phyloP scores from a whole-genome alignment of 306 rosid genomes.

The Sphenostylis stenocarpa region DNA sequence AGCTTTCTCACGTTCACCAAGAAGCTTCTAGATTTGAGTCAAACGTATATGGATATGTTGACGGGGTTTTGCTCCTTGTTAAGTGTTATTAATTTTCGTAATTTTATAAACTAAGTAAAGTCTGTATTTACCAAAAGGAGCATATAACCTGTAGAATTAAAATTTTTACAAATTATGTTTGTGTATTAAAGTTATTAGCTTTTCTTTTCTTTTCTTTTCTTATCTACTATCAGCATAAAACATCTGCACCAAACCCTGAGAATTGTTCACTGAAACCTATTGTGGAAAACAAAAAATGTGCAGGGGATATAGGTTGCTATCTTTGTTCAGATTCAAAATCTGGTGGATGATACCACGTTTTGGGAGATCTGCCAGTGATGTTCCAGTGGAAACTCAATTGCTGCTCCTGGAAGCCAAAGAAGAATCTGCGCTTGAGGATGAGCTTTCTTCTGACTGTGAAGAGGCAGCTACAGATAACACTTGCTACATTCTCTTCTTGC shows the following conservation, averaged over 20 bases:
- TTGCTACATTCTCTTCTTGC: slow-evolving; percentile 62
- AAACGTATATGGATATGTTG: neutral
- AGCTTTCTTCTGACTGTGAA: slow-evolving; percentile 37
- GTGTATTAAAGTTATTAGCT: neutral
- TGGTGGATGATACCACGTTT: slow-evolving; percentile 84
- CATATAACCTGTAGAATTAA: too few species aligned
- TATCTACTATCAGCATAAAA: neutral
- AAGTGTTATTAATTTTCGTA: too few species aligned
- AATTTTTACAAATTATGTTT: too few species aligned
- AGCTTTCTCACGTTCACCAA: neutral
- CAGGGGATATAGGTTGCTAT: slow-evolving; percentile 60
- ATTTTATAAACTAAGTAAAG: too few species aligned
- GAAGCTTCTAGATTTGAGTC: neutral
- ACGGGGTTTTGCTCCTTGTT: too few species aligned
- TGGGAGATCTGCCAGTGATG: slow-evolving; percentile 55
- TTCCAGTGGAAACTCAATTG: slow-evolving; percentile 77
- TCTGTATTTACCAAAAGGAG: too few species aligned
- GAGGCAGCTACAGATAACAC: slow-evolving; percentile 19
- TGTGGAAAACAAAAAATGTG: neutral
- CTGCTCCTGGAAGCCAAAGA: slow-evolving; percentile 63
- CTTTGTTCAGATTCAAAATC: slow-evolving; percentile 62
- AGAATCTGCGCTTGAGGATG: slow-evolving; percentile 39
- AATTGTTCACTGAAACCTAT: neutral
- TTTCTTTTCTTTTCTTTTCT: neutral
- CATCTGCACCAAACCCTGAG: neutral